phyloP scores from a whole-genome alignment of 495 filamentous ascomycete genomes.

The Podospora sp. region DNA sequence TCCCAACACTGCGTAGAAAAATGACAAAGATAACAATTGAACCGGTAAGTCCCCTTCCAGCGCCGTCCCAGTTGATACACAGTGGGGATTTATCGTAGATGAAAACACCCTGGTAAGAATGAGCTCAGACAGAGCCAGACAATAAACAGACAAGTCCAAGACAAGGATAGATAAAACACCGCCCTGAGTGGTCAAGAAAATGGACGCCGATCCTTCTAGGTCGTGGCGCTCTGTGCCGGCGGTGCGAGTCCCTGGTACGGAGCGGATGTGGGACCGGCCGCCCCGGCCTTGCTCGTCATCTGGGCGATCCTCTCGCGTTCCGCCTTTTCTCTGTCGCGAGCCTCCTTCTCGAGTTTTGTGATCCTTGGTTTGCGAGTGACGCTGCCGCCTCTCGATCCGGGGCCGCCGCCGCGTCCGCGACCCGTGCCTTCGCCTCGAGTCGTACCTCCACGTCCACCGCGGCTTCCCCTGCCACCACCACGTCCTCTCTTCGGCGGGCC shows the following conservation, averaged over 20 bases:
- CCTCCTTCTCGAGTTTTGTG: constrained; percentile 79
- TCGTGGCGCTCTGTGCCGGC: not conserved
- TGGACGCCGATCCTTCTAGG: not conserved
- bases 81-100: not conserved
- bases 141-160: not conserved
- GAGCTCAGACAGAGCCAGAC: not conserved
- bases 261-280: constrained; percentile 1
- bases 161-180: not conserved
- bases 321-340: constrained; percentile 62
- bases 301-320: constrained; percentile 43
- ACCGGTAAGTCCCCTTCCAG: not conserved
- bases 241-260: constrained; percentile 6
- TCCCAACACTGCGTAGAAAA: not conserved
- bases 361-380: constrained; percentile 77
- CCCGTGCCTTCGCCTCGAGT: constrained; percentile 46
- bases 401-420: constrained; percentile 62
- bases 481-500: constrained; percentile 78
- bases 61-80: not conserved
- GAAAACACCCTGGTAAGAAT: not conserved
- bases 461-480: constrained; percentile 57
- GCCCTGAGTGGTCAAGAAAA: not conserved
- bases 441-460: constrained; percentile 58
- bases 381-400: constrained; percentile 76
- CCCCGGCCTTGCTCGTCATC: constrained; percentile 21
- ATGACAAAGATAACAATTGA: not conserved